Evolutionary conservation across 768 basidiomycete genomes (phyloP).

Genomic region (Agrocybe pediades): DNA sequence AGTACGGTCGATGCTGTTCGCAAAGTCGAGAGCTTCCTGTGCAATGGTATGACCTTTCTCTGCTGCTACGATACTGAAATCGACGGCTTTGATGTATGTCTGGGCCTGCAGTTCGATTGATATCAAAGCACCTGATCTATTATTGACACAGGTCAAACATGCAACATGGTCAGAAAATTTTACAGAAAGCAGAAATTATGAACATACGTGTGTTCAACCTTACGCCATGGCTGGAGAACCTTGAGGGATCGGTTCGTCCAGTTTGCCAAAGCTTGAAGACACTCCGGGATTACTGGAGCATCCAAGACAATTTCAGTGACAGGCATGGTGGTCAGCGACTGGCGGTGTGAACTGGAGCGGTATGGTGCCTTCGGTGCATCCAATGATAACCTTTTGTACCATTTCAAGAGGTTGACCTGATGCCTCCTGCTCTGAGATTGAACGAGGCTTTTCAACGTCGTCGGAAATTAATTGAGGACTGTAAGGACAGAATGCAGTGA

Average conservation of each 20-base stretch:
- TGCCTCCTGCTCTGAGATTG: no score
- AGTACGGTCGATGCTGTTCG: neutral
- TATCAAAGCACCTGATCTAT: neutral
- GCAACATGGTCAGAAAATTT: no score
- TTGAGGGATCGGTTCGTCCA: neutral
- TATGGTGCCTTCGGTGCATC: no score
- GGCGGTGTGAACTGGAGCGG: no score
- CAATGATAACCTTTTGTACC: no score
- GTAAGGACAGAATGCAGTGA: no score
- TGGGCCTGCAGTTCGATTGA: conserved; percentile 2
- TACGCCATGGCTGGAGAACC: conserved; percentile 5
- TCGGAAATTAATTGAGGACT: no score
- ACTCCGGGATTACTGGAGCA: neutral
- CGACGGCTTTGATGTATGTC: conserved; percentile 1
- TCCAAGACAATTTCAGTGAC: neutral
- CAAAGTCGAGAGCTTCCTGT: neutral
- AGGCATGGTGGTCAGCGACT: neutral
- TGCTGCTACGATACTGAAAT: conserved; percentile 8
- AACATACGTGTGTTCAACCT: neutral
- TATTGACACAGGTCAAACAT: neutral
- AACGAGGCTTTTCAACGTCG: no score
- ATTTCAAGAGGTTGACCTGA: no score
- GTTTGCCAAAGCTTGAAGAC: conserved; percentile 1
- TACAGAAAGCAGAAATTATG: neutral
- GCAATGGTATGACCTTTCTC: conserved; percentile 1